Conservation (phyloP, 805 yeast genomes). For the Tetrapisispora taiwanensis region DNA sequence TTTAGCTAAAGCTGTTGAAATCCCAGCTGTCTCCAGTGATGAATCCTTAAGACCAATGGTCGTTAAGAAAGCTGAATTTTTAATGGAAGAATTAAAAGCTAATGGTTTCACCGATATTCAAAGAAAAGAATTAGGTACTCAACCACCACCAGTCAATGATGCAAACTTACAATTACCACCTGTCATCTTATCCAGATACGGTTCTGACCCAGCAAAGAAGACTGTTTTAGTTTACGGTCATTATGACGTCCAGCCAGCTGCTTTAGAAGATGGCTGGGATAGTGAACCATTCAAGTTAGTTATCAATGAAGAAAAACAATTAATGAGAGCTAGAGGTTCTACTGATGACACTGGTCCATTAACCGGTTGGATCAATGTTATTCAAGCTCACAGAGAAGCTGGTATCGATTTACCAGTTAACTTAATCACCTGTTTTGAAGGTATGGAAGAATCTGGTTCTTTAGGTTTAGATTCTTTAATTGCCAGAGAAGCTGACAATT, state of each 20-base stretch:
- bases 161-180: slow-evolving; percentile 76
- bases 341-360: slow-evolving; percentile 99
- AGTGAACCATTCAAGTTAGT: slow-evolving; percentile 79
- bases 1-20: slow-evolving; percentile 76
- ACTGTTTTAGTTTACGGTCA: slow-evolving; percentile 91
- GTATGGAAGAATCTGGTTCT: slow-evolving; percentile 98
- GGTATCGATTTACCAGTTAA: slow-evolving; percentile 90
- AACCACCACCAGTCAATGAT: slow-evolving; percentile 81
- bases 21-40: slow-evolving; percentile 91
- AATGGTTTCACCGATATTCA: slow-evolving; percentile 80
- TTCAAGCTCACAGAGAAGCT: slow-evolving; percentile 81
- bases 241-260: slow-evolving; percentile 97
- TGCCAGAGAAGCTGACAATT: slow-evolving; percentile 62
- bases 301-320: slow-evolving; percentile 49
- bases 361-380: slow-evolving; percentile 87
- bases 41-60: slow-evolving; percentile 82
- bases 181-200: slow-evolving; percentile 81
- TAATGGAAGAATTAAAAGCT: slow-evolving; percentile 53
- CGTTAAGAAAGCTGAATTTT: slow-evolving; percentile 78
- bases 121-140: slow-evolving; percentile 73
- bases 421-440: slow-evolving; percentile 87
- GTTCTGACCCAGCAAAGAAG: slow-evolving; percentile 72
- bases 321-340: slow-evolving; percentile 85
- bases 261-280: slow-evolving; percentile 86
- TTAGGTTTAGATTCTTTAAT: slow-evolving; percentile 81